These are phyloP conservation scores for Apiotrichum siamense DNA, from an alignment of 1,284 basidiomycete genomes.

Conservation along the genomic window DNA sequence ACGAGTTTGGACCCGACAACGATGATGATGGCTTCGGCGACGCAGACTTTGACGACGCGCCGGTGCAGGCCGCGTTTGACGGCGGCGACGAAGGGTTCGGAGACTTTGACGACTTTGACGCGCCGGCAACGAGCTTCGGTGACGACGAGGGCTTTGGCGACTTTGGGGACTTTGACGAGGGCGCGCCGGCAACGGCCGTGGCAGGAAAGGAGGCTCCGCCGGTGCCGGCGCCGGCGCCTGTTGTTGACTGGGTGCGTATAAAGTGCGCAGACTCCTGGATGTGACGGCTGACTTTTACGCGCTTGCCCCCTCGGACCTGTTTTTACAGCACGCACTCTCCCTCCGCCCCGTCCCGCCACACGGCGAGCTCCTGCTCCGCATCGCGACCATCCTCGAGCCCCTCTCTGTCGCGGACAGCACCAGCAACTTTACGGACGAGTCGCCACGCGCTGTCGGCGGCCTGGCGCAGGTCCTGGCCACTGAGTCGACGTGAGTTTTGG, in stretches of 20 bases:
- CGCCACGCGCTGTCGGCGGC: constrained; percentile 71
- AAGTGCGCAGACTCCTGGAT: too few relatives aligned
- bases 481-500: constrained; percentile 53
- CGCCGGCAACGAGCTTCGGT: constrained; percentile 49
- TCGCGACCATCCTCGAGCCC: constrained; percentile 61
- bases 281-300: background rate
- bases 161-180: constrained; percentile 63
- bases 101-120: constrained; percentile 46
- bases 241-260: background rate
- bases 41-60: background rate
- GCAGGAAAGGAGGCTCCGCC: constrained; percentile 1
- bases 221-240: constrained; percentile 51
- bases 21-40: background rate
- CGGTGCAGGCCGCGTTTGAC: background rate
- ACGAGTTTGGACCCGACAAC: background rate
- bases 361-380: constrained; percentile 56
- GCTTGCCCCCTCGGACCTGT: background rate
- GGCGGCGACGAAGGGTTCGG: constrained; percentile 59
- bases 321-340: constrained; percentile 57
- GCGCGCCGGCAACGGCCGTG: constrained; percentile 43
- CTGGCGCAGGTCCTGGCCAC: constrained; percentile 68
- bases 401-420: constrained; percentile 52
- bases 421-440: constrained; percentile 62
- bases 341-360: constrained; percentile 61
- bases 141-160: constrained; percentile 60